Conservation (phyloP, 495 filamentous ascomycete species). For the Beverwykella pulmonaria region DNA sequence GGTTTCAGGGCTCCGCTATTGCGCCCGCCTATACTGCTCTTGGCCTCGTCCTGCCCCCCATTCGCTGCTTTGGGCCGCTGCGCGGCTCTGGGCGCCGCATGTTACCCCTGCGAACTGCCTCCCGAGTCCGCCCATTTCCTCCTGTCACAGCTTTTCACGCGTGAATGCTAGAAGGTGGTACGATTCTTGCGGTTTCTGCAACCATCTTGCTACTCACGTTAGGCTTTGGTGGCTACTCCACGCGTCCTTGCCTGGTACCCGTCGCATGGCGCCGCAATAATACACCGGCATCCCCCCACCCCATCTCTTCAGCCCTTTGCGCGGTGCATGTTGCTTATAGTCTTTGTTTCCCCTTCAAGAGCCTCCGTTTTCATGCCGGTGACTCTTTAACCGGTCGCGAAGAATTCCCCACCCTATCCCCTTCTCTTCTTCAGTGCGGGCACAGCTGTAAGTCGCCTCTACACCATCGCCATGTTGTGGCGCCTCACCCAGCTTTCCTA, state of each 20-base stretch:
- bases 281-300: conserved; percentile 26
- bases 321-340: conserved; percentile 37
- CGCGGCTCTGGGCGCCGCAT: conserved; percentile 20
- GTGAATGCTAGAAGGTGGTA: conserved; percentile 22
- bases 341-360: conserved; percentile 36
- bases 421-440: conserved; percentile 41
- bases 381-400: conserved; percentile 38
- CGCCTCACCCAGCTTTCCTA: conserved; percentile 8
- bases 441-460: conserved; percentile 35
- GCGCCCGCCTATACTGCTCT: conserved; percentile 12
- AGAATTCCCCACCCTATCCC: conserved; percentile 25
- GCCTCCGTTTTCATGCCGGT: conserved; percentile 40
- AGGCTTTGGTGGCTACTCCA: conserved; percentile 25
- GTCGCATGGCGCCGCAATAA: conserved; percentile 34
- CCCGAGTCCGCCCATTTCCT: conserved; percentile 28
- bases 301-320: conserved; percentile 12
- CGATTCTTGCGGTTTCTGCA: conserved; percentile 28
- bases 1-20: conserved; percentile 27
- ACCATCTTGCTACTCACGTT: conserved; percentile 23
- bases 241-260: conserved; percentile 31
- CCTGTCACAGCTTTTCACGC: conserved; percentile 35
- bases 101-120: conserved; percentile 25
- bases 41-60: conserved; percentile 4
- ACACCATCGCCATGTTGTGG: conserved; percentile 6
- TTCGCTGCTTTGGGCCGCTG: background rate